A percentile compares a stretch with the other conserved stretches of the same genome.
Evolutionary conservation across 2,329 filamentous ascomycete genomes (phyloP).

Genomic region (Cytospora paraplurivora): DNA sequence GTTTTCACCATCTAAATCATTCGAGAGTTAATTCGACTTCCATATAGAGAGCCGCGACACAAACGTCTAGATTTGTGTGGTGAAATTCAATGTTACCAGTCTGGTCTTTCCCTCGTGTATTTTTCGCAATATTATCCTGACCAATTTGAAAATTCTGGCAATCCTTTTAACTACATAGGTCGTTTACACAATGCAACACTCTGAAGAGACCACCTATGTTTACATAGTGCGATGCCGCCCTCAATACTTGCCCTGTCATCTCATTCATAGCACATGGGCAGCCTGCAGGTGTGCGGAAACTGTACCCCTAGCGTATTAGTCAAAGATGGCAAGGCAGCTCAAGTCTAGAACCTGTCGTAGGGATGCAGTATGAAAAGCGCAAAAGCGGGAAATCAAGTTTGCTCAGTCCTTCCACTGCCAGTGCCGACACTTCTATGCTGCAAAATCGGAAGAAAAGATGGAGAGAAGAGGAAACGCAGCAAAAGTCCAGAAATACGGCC

Average conservation of each 20-base stretch:
- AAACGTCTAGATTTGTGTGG: too few relatives aligned
- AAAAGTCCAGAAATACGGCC: neutral
- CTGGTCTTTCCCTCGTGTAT: neutral
- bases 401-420: neutral
- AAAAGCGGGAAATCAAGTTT: neutral
- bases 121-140: neutral
- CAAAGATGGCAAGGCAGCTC: too few relatives aligned
- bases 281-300: neutral
- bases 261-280: neutral
- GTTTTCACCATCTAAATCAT: neutral
- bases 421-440: conserved; percentile 1
- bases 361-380: neutral
- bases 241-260: neutral
- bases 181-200: too few relatives aligned
- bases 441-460: neutral
- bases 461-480: neutral
- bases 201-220: too few relatives aligned
- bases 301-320: neutral
- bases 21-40: neutral
- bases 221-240: neutral
- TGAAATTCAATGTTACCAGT: neutral
- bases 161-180: too few relatives aligned
- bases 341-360: too few relatives aligned
- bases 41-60: too few relatives aligned
- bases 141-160: neutral